Evolutionary conservation across 345 rosid species (phyloP).

Genomic region (rapeseed (Brassica napus)): DNA sequence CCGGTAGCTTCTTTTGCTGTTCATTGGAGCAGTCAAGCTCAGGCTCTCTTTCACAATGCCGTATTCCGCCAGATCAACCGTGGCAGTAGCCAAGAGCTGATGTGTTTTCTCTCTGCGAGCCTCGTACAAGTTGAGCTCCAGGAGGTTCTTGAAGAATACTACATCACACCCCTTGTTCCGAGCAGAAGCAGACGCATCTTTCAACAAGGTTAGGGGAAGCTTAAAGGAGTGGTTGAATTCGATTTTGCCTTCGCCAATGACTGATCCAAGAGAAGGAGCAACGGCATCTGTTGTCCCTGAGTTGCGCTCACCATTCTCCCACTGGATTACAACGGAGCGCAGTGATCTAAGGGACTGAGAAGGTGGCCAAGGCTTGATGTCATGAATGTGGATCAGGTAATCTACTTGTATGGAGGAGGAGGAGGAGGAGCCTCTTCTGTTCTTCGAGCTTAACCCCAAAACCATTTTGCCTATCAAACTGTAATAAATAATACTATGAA

Average conservation of each 20-base stretch:
- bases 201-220: slow-evolving; percentile 64
- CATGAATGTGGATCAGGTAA: slow-evolving; percentile 71
- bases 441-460: slow-evolving; percentile 63
- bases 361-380: slow-evolving; percentile 97
- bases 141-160: slow-evolving; percentile 57
- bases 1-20: slow-evolving; percentile 69
- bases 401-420: slow-evolving; percentile 49
- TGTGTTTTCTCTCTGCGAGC: slow-evolving; percentile 80
- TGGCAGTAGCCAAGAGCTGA: slow-evolving; percentile 75
- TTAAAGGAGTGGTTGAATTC: slow-evolving; percentile 78
- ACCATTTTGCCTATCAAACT: slow-evolving; percentile 53
- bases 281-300: slow-evolving; percentile 69
- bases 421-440: slow-evolving; percentile 40
- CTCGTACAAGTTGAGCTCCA: slow-evolving; percentile 82
- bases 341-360: slow-evolving; percentile 84
- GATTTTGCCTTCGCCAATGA: slow-evolving; percentile 77
- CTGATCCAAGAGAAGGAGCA: slow-evolving; percentile 74
- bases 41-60: slow-evolving; percentile 60
- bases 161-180: slow-evolving; percentile 55
- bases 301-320: slow-evolving; percentile 81
- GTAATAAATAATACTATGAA: background rate
- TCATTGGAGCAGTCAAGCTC: slow-evolving; percentile 61
- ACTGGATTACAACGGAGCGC: slow-evolving; percentile 79
- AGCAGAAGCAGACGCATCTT: slow-evolving; percentile 57
- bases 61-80: slow-evolving; percentile 72